Evolutionary conservation across 2,329 filamentous ascomycete genomes (phyloP).

Genomic region (Ophiostoma himal-ulmi): DNA sequence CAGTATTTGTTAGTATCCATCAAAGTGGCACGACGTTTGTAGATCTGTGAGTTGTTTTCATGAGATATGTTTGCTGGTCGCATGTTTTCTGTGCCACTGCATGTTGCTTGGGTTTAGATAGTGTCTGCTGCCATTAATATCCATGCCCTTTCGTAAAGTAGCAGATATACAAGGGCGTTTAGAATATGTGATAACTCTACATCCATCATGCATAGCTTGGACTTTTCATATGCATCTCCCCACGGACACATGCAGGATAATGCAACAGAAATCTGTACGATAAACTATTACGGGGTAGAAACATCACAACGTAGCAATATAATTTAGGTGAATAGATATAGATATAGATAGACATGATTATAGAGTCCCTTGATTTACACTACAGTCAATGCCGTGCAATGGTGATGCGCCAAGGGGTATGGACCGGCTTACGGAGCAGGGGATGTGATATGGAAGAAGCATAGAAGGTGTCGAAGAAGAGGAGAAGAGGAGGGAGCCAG

Average conservation of each 20-base stretch:
- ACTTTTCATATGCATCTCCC: not conserved
- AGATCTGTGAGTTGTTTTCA: not conserved
- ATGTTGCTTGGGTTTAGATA: not conserved
- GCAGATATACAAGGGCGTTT: not conserved
- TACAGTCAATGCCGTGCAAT: constrained; percentile 1
- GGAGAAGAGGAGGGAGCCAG: not conserved
- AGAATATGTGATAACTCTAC: not conserved
- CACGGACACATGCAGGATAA: not conserved
- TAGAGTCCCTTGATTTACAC: not conserved
- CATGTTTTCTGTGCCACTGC: not conserved
- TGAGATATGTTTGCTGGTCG: not conserved
- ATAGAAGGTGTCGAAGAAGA: constrained; percentile 8
- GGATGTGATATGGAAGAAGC: constrained; percentile 7
- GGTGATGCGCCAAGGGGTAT: constrained; percentile 7
- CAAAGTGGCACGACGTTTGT: not conserved
- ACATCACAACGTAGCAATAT: not conserved
- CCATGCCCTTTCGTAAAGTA: not conserved
- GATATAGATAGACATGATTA: not conserved
- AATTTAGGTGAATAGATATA: not conserved
- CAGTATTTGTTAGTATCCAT: not conserved
- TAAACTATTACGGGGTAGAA: not conserved
- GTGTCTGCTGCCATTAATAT: no score
- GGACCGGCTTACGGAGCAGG: not conserved
- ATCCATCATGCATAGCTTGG: not conserved
- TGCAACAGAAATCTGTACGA: not conserved